Evolutionary conservation across 78 protist species (phyloP).

Genomic region (Dictyostelium purpureum): DNA sequence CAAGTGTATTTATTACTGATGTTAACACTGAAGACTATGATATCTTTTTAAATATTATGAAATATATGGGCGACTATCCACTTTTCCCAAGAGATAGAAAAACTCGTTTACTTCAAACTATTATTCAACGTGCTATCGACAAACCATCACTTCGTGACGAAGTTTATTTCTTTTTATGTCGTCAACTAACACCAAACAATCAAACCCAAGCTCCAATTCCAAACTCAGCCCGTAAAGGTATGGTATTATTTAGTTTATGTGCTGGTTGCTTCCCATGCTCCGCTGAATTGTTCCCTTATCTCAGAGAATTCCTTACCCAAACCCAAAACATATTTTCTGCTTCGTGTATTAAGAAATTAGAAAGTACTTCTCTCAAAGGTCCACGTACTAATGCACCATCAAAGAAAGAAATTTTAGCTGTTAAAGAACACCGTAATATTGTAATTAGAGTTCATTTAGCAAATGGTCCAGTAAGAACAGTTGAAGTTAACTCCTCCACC

Average conservation of each 20-base stretch:
- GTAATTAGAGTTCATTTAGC: slow-evolving; percentile 41
- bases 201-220: not conserved
- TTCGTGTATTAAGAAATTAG: slow-evolving; percentile 35
- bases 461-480: slow-evolving; percentile 39
- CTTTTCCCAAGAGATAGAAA: slow-evolving; percentile 31
- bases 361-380: slow-evolving; percentile 53
- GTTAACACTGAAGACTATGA: slow-evolving; percentile 1
- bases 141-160: slow-evolving; percentile 53
- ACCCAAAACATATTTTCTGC: slow-evolving; percentile 23
- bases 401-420: slow-evolving; percentile 55
- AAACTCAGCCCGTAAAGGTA: slow-evolving; percentile 53
- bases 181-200: slow-evolving; percentile 31
- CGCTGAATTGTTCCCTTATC: slow-evolving; percentile 63
- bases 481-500: slow-evolving; percentile 55
- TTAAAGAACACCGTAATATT: slow-evolving; percentile 30
- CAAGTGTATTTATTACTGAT: slow-evolving; percentile 19
- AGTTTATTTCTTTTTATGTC: slow-evolving; percentile 42
- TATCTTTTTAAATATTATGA: slow-evolving; percentile 42
- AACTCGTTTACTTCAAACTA: slow-evolving; percentile 53
- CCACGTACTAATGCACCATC: slow-evolving; percentile 45
- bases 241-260: slow-evolving; percentile 63
- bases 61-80: slow-evolving; percentile 58
- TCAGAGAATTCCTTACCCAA: slow-evolving; percentile 2
- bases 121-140: slow-evolving; percentile 38
- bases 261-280: slow-evolving; percentile 69